Evolutionary conservation across 2,329 filamentous ascomycete species (phyloP).

Genomic region (Colletotrichum phormii): DNA sequence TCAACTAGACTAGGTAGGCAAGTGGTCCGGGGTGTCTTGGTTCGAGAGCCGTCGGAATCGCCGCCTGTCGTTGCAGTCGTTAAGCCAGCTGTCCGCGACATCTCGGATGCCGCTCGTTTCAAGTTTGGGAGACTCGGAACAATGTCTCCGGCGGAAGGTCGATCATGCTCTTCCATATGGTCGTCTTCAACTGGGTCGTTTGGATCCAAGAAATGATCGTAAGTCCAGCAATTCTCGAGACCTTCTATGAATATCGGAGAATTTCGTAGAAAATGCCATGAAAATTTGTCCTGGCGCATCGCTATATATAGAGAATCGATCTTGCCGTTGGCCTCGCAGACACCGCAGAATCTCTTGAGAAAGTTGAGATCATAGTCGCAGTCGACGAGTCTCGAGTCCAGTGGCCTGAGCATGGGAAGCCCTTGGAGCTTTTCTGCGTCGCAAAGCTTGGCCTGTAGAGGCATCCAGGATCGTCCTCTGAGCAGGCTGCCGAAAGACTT

Average conservation of each 20-base stretch:
- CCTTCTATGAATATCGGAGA: constrained; percentile 62
- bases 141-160: constrained; percentile 61
- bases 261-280: constrained; percentile 64
- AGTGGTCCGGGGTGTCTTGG: constrained; percentile 53
- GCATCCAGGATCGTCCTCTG: constrained; percentile 64
- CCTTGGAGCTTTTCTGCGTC: constrained; percentile 66
- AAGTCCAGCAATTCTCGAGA: constrained; percentile 66
- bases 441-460: constrained; percentile 69
- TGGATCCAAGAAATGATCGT: constrained; percentile 62
- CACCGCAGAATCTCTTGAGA: constrained; percentile 65
- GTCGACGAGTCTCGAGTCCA: constrained; percentile 57
- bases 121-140: constrained; percentile 51
- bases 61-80: constrained; percentile 48
- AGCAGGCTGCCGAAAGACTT: constrained; percentile 63
- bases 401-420: constrained; percentile 68
- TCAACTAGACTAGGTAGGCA: constrained; percentile 54
- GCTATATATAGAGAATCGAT: constrained; percentile 71
- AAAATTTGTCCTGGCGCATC: constrained; percentile 64
- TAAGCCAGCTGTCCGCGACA: constrained; percentile 61
- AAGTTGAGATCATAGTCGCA: constrained; percentile 62
- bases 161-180: constrained; percentile 48
- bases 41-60: constrained; percentile 47
- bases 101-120: constrained; percentile 65
- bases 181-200: constrained; percentile 50
- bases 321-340: constrained; percentile 64